These are phyloP conservation scores for Stemphylium lycopersici DNA, from an alignment of 2,329 filamentous ascomycete genomes.

Conservation along the genomic window DNA sequence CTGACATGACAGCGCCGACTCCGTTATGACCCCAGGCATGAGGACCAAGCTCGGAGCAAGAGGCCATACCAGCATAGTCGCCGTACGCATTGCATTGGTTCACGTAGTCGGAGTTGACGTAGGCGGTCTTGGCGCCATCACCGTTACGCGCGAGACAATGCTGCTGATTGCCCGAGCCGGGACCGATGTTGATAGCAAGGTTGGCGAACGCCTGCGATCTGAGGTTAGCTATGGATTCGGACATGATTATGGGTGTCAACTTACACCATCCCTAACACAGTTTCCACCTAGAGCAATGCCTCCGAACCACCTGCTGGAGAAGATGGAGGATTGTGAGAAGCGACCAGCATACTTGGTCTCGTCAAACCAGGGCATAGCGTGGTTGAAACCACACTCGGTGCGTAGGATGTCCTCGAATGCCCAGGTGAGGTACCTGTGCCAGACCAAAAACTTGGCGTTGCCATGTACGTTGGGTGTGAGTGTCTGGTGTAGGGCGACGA, in stretches of 20 bases:
- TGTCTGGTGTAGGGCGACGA: constrained; percentile 43
- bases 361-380: constrained; percentile 49
- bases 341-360: constrained; percentile 41
- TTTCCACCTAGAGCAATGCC: constrained; percentile 29
- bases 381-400: constrained; percentile 51
- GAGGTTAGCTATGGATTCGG: constrained; percentile 7
- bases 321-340: constrained; percentile 39
- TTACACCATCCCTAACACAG: constrained; percentile 44
- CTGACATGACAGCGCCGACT: constrained; percentile 44
- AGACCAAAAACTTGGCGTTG: constrained; percentile 49
- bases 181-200: constrained; percentile 40
- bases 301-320: constrained; percentile 38
- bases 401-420: constrained; percentile 51
- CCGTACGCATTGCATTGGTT: constrained; percentile 33
- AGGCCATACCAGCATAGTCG: constrained; percentile 38
- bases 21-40: constrained; percentile 48
- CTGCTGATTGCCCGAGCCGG: constrained; percentile 30
- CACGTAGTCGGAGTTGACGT: constrained; percentile 37
- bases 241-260: constrained; percentile 7
- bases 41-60: constrained; percentile 36
- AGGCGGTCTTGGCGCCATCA: constrained; percentile 31
- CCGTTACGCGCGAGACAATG: constrained; percentile 44
- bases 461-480: constrained; percentile 43
- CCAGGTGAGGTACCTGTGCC: constrained; percentile 54
- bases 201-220: constrained; percentile 38